Conservation (phyloP, 2,329 filamentous ascomycete genomes). For the Orbilia oligospora region DNA sequence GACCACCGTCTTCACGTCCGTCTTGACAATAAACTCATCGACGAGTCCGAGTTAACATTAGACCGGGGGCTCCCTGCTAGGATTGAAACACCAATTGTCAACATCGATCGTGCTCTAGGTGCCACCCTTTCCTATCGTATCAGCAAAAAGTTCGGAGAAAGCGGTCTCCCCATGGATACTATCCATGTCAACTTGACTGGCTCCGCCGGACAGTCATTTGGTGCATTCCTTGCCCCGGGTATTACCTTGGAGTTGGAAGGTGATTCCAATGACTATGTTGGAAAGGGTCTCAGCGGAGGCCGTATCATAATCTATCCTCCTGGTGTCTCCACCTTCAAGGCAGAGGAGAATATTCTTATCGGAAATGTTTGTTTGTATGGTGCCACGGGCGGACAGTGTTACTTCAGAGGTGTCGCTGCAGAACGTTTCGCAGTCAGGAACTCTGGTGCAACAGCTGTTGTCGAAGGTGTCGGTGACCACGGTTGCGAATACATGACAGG, state of each 20-base stretch:
- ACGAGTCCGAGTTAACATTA: slow-evolving; percentile 91
- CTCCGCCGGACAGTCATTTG: slow-evolving; percentile 95
- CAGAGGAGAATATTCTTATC: slow-evolving; percentile 93
- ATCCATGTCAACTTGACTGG: slow-evolving; percentile 97
- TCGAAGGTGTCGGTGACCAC: slow-evolving; percentile 96
- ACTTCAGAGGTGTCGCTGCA: slow-evolving; percentile 96
- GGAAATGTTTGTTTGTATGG: slow-evolving; percentile 97
- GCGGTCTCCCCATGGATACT: slow-evolving; percentile 89
- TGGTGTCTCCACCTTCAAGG: slow-evolving; percentile 90
- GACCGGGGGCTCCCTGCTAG: slow-evolving; percentile 94
- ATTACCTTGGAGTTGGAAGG: slow-evolving; percentile 95
- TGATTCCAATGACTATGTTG: slow-evolving; percentile 96
- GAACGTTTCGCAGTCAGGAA: slow-evolving; percentile 98
- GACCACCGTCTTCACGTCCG: slow-evolving; percentile 94
- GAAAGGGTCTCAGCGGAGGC: slow-evolving; percentile 94
- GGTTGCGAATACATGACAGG: slow-evolving; percentile 99
- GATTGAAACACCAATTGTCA: slow-evolving; percentile 96
- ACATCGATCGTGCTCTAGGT: slow-evolving; percentile 93
- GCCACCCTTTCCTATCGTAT: slow-evolving; percentile 96
- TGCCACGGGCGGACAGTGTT: slow-evolving; percentile 89
- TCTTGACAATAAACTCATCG: slow-evolving; percentile 96
- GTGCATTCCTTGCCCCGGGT: slow-evolving; percentile 92
- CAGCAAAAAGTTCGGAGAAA: slow-evolving; percentile 90
- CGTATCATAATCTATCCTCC: slow-evolving; percentile 94
- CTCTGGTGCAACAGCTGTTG: slow-evolving; percentile 94